Base-by-base conservation (phyloP, 192 early-diverging fungal genomes). In the Spinellus fusiger region DNA sequence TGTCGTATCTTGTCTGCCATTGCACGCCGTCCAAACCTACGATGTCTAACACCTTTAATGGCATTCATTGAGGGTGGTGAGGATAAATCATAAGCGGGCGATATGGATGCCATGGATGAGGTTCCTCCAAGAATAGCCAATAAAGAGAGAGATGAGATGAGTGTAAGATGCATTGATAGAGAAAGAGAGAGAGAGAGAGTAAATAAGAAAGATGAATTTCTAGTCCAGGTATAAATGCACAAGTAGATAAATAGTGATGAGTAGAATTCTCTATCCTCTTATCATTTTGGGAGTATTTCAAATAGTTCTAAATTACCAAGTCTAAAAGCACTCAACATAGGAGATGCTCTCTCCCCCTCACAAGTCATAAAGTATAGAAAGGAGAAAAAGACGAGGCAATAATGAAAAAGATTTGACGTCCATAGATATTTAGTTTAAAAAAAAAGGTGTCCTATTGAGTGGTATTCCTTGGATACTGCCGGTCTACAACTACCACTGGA, bases 401-500 rank as follows among this genome's bases (percentile, higher is more conserved):
- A 37, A 37, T 13, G 35, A 37, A 37, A 13, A 13, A 13, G 35
- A 37, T 44, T 3, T 44, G 40, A 12, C 18, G 5, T 5, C 35
- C 18, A n/a, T 44, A 44, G 40, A n/a, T 44, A n/a, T n/a, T 44
- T 44, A 18, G 40, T 18, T 12, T n/a, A n/a, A n/a, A n/a, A n/a
- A n/a, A n/a, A n/a, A n/a, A n/a, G 10, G 3, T 44, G 18, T 10
- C 18, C 10, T 44, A 18, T 3, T 44, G 15, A 44, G 40, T 44
- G 40, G 40, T 18, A n/a, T 44, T 44, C 40, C 18, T 44, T 44
- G 40, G 40, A 12, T 12, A 44, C 15, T 40, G 35, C 34, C 60
- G 65, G 37, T 66, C 65, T 3, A 66, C 65, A 28, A 66, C 57
- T 2, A 37, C 32, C 5, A 66, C 34, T 26, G 65, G 65, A 15